These are phyloP conservation scores for Cercophora newfieldiana DNA, from an alignment of 495 filamentous ascomycete species.

Conservation along the genomic window DNA sequence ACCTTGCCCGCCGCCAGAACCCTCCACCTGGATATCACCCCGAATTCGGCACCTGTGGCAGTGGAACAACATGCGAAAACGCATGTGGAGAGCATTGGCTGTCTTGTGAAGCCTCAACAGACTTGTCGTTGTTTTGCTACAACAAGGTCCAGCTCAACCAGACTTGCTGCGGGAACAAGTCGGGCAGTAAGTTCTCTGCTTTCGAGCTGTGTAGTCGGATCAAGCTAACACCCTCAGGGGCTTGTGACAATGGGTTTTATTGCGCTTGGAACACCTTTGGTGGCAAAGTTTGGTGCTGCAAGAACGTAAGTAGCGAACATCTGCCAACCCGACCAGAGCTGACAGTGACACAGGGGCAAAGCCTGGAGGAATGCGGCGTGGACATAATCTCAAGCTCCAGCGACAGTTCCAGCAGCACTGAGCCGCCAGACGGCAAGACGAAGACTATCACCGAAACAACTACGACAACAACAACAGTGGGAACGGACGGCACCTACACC, in stretches of 20 bases:
- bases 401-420: background rate
- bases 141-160: slow-evolving; percentile 32
- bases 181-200: slow-evolving; percentile 25
- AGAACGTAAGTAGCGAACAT: slow-evolving; percentile 22
- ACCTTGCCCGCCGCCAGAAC: slow-evolving; percentile 26
- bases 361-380: slow-evolving; percentile 7
- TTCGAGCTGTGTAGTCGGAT: too few relatives aligned
- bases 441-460: slow-evolving; percentile 3
- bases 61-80: slow-evolving; percentile 31
- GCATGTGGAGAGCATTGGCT: slow-evolving; percentile 32
- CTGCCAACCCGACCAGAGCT: background rate
- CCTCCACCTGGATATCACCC: slow-evolving; percentile 31
- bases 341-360: slow-evolving; percentile 1
- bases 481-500: background rate
- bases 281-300: slow-evolving; percentile 32
- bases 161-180: slow-evolving; percentile 34
- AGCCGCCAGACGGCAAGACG: background rate
- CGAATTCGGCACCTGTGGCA: slow-evolving; percentile 33
- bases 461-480: background rate
- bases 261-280: slow-evolving; percentile 32
- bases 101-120: slow-evolving; percentile 30
- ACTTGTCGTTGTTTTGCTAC: slow-evolving; percentile 37
- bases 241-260: slow-evolving; percentile 32
- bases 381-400: background rate
- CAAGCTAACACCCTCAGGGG: slow-evolving; percentile 20